Base-by-base conservation (phyloP, 202 grass and related monocot species). In the Zizania palustris region DNA sequence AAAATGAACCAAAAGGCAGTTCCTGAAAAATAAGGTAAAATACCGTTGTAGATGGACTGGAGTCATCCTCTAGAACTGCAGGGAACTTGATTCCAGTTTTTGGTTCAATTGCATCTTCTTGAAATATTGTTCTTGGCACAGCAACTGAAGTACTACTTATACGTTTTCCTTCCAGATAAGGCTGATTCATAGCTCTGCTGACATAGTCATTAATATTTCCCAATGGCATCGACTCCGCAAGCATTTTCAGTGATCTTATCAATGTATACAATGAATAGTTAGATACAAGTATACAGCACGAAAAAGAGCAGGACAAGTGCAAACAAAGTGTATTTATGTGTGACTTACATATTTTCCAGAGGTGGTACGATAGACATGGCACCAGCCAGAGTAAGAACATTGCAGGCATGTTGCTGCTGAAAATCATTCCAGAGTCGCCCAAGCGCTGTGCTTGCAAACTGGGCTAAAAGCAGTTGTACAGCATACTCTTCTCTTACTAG, bases 51-150 rank as follows among this genome's bases (percentile, higher is more conserved):
- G 85, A 76, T 80, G 83, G 68, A 84, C 65, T 83, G 78, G 83
- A 89, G 12, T 79, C 63, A 35, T 93, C 92, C 74, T 93, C 78
- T 13, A 99, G 80, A 83, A 86, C 86, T 80, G 92, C 41, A 18
- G 96, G 92, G 45, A 99, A 99, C 50, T 96, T 90, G 51, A 96
- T 99, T 88, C 96, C 92, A 83, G 96, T 99, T 90, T 96, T 88
- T 84, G 89, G 89, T 80, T 99, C 96, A 93, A 86, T 56, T 49
- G 85, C 78, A 84, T 95, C 87, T 89, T 78, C 88, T 71, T 78
- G 81, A 85, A 87, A 88, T 74, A 87, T 85, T 43, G 87, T 79
- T 12, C 69, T 88, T 49, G 83, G 80, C 60, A 88, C 73, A 65
- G 81, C 57, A 92, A 77, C 60, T 11, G 73, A 75, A 75, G 82